These are phyloP conservation scores for Staphylotrichum tortipilum DNA, from an alignment of 495 filamentous ascomycete species.

Conservation along the genomic window DNA sequence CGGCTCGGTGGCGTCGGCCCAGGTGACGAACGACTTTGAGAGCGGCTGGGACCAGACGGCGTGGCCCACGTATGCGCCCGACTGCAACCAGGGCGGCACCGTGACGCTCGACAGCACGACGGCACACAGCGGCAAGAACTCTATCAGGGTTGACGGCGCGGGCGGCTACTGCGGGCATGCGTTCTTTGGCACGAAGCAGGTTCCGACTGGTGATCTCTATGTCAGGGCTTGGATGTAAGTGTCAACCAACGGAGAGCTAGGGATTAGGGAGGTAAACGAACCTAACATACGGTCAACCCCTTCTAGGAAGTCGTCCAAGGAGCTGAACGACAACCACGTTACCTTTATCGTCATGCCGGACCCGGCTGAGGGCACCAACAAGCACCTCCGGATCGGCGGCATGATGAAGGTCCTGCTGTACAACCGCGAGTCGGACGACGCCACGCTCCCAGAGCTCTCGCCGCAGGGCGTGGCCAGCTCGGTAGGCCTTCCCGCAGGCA, in stretches of 20 bases:
- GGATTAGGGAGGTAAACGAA: no score
- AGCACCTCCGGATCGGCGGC: constrained; percentile 51
- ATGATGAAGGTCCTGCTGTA: constrained; percentile 51
- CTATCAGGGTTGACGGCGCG: constrained; percentile 42
- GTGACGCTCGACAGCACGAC: constrained; percentile 43
- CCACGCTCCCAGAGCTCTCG: constrained; percentile 49
- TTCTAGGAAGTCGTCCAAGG: constrained; percentile 41
- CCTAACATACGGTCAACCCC: not conserved
- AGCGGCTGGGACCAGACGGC: constrained; percentile 43
- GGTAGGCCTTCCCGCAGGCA: constrained; percentile 35
- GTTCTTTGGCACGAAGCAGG: constrained; percentile 48
- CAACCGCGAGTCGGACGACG: constrained; percentile 53
- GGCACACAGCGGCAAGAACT: constrained; percentile 49
- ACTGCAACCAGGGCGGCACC: constrained; percentile 49
- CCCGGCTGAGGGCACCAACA: constrained; percentile 41
- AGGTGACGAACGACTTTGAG: constrained; percentile 46
- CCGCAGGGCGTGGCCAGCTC: constrained; percentile 48
- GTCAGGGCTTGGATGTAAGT: constrained; percentile 47
- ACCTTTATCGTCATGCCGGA: constrained; percentile 57
- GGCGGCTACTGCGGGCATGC: constrained; percentile 52
- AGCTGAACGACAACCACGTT: constrained; percentile 46
- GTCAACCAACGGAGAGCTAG: not conserved
- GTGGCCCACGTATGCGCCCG: constrained; percentile 48
- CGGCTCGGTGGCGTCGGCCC: constrained; percentile 31
- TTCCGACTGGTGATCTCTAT: constrained; percentile 48